These are phyloP conservation scores for Paracamarosporium sp. DNA, from an alignment of 2,329 filamentous ascomycete species.

Conservation along the genomic window DNA sequence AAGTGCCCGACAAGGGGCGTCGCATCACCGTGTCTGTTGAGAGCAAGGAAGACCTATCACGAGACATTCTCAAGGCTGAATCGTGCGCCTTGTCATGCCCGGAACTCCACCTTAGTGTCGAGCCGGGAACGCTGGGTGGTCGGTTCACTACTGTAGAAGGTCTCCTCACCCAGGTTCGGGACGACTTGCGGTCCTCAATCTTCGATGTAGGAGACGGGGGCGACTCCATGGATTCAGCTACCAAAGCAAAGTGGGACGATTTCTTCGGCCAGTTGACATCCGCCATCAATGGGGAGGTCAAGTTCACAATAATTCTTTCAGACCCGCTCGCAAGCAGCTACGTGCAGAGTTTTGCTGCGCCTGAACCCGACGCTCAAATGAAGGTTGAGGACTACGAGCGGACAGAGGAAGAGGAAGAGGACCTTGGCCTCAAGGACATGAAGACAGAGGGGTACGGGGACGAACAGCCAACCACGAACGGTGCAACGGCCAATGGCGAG, in stretches of 20 bases:
- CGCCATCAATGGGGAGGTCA: slow-evolving; percentile 79
- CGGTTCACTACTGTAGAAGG: slow-evolving; percentile 98
- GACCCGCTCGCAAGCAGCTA: slow-evolving; percentile 94
- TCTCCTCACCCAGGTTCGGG: slow-evolving; percentile 87
- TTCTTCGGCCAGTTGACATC: slow-evolving; percentile 81
- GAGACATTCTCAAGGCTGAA: slow-evolving; percentile 96
- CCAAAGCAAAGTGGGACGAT: slow-evolving; percentile 75
- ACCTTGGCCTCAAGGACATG: slow-evolving; percentile 90
- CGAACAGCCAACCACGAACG: slow-evolving; percentile 34
- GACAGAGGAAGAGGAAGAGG: slow-evolving; percentile 91
- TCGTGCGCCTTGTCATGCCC: slow-evolving; percentile 86
- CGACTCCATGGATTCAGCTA: slow-evolving; percentile 74
- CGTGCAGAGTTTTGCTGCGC: slow-evolving; percentile 82
- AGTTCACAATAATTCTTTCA: slow-evolving; percentile 82
- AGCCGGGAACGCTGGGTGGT: slow-evolving; percentile 92
- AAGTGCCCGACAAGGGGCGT: slow-evolving; percentile 83
- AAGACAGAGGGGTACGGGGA: slow-evolving; percentile 86
- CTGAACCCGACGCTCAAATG: slow-evolving; percentile 85
- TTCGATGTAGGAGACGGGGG: slow-evolving; percentile 80
- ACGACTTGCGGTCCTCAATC: slow-evolving; percentile 86
- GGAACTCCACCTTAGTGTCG: slow-evolving; percentile 84
- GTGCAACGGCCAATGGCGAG: slow-evolving; percentile 24
- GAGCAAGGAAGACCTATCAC: slow-evolving; percentile 74
- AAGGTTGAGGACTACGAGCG: slow-evolving; percentile 81
- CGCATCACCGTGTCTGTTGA: slow-evolving; percentile 80